phyloP scores from a whole-genome alignment of 768 basidiomycete species.

The Trichaptum fuscoviolaceum region DNA sequence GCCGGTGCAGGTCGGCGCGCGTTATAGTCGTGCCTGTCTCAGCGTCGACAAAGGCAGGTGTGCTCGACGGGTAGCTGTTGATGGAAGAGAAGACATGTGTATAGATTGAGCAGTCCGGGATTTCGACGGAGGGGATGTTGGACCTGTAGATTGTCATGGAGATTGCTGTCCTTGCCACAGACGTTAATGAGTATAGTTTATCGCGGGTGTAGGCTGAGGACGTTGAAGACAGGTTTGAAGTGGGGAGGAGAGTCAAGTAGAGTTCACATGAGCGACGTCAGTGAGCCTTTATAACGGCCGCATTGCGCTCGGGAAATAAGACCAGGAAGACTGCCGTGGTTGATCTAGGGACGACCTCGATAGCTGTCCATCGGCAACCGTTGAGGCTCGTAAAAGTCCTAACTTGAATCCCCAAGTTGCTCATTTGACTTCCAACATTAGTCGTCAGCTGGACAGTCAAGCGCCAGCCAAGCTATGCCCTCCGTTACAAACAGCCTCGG shows the following conservation, averaged over 20 bases:
- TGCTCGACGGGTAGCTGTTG: constrained; percentile 37
- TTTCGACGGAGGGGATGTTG: constrained; percentile 30
- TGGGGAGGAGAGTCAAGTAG: background rate
- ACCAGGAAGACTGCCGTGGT: no score
- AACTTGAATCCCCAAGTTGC: background rate
- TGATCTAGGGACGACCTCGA: background rate
- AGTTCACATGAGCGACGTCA: background rate
- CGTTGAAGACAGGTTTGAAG: background rate
- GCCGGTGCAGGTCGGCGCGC: constrained; percentile 45
- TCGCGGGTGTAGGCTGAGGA: background rate
- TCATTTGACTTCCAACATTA: background rate
- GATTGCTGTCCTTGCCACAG: background rate
- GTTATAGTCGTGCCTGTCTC: constrained; percentile 50
- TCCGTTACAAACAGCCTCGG: no score
- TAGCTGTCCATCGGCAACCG: background rate
- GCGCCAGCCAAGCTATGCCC: background rate
- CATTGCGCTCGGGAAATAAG: background rate
- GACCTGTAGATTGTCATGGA: constrained; percentile 41
- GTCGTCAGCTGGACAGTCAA: background rate
- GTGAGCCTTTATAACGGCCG: background rate
- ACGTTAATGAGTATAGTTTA: background rate
- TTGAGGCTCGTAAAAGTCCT: background rate
- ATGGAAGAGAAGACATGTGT: constrained; percentile 42
- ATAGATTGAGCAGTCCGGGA: constrained; percentile 41
- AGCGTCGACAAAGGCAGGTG: constrained; percentile 64